Base-by-base conservation (phyloP, 1,139 yeast species). In the Magnusiomyces suaveolens region DNA sequence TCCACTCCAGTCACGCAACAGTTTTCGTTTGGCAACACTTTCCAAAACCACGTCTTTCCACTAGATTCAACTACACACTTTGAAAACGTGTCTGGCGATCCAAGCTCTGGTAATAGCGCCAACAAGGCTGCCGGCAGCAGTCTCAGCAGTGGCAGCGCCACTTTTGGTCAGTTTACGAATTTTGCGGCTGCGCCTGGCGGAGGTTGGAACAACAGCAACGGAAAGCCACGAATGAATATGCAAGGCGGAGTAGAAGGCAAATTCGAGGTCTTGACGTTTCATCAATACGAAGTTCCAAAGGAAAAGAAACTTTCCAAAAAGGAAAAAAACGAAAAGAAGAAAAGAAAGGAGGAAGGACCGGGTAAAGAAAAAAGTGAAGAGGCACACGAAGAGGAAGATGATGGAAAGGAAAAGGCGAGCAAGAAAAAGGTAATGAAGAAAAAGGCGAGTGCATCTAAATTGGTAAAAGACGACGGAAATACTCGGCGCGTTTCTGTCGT, bases 21-120 rank as follows among this genome's bases (percentile, higher is more conserved):
- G 20, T 47, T 52, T 36, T 48, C 53, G n/a, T 56, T 56, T 54
- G 58, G 56, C 14, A 50, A 54, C 38, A 54, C 52, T 41, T 56
- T 55, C 46, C 58, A 56, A 51, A 56, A 56, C 23, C 52, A 53
- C 2, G 56, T 56, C 3, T 56, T 56, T 43, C 58, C 58, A 18
- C 44, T 56, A 10, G 51, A 56, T 32, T 55, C 55, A 10, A 33
- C 33, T 6, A 29, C 24, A 12, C 14, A 4, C 16, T 43, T 43
- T 43, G 46, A 21, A 3, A 43, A 43, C 10, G 46, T 12, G 20
- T 6, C 8, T 12, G 10, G 16, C 20, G 46, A 21, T 6, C 10
- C 10, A 29, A 29, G 16, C 16, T 12, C 41, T 16, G 26, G n/a
- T 38, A 26, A 12, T 18, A 32, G 32, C 21, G 16, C 21, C 23